phyloP scores from a whole-genome alignment of 2,329 filamentous ascomycete species.

The Cladobotryum mycophilum region DNA sequence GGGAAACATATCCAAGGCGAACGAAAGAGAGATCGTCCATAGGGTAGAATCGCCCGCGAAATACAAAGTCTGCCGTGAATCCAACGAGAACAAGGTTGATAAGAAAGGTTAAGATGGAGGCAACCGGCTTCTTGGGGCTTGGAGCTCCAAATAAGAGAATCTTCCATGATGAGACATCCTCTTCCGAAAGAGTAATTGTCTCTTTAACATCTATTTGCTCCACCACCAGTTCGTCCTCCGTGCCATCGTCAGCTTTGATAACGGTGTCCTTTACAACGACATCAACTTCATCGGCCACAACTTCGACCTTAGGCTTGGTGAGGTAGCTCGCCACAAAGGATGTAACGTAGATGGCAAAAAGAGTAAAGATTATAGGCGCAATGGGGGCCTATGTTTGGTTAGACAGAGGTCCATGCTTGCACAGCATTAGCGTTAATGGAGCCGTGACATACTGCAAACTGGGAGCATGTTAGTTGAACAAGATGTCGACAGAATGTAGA shows the following conservation, averaged over 20 bases:
- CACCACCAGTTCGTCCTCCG: constrained; percentile 31
- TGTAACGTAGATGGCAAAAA: constrained; percentile 60
- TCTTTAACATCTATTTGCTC: constrained; percentile 58
- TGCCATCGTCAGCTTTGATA: constrained; percentile 20
- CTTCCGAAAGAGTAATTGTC: constrained; percentile 53
- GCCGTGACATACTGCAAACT: constrained; percentile 31
- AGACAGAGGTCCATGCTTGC: constrained; percentile 6
- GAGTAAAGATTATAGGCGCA: constrained; percentile 51
- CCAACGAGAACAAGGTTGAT: constrained; percentile 66
- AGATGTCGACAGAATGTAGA: background rate
- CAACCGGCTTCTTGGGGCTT: constrained; percentile 58
- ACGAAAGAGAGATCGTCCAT: constrained; percentile 76
- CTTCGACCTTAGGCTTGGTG: constrained; percentile 48
- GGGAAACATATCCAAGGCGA: constrained; percentile 79
- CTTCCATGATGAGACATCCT: constrained; percentile 49
- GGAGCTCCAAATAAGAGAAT: constrained; percentile 73
- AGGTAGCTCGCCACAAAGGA: constrained; percentile 56
- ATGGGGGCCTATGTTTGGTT: constrained; percentile 29
- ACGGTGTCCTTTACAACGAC: constrained; percentile 45
- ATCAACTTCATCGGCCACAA: constrained; percentile 57
- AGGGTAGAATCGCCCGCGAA: constrained; percentile 63
- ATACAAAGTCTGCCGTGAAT: constrained; percentile 71
- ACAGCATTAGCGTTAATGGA: background rate
- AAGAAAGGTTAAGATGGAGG: constrained; percentile 61
- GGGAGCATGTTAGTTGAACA: constrained; percentile 11